These are phyloP conservation scores for Diplodia mutila DNA, from an alignment of 2,329 filamentous ascomycete genomes.

Conservation along the genomic window DNA sequence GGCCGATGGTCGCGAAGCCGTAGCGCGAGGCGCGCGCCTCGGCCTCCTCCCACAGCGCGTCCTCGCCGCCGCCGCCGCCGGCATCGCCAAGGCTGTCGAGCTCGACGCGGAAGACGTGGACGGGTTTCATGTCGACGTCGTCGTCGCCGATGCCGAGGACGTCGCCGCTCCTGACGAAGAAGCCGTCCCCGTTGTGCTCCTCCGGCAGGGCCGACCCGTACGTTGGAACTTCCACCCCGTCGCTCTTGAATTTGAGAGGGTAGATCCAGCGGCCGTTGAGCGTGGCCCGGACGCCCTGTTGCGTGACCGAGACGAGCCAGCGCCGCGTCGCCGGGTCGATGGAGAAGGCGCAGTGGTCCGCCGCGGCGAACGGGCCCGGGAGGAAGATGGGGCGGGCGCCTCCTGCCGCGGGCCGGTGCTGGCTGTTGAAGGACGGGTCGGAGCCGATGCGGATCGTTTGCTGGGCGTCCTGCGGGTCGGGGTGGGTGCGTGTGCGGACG, in stretches of 20 bases:
- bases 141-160: conserved; percentile 14
- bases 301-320: conserved; percentile 8
- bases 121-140: neutral
- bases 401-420: neutral
- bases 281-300: neutral
- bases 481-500: neutral
- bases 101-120: conserved; percentile 5
- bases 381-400: neutral
- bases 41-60: conserved; percentile 13
- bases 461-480: neutral
- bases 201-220: neutral
- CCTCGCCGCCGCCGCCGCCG: neutral
- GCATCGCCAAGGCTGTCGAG: neutral
- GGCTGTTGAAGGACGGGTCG: neutral
- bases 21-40: conserved; percentile 28
- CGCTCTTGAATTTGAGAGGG: too few relatives aligned
- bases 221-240: too few relatives aligned
- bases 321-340: neutral
- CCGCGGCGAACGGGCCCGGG: neutral
- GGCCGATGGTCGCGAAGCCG: conserved; percentile 16
- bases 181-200: neutral
- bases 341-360: conserved; percentile 11
- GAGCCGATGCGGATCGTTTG: conserved; percentile 3
- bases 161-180: conserved; percentile 8
- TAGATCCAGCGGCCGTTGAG: conserved; percentile 4